Evolutionary conservation across 78 protist species (phyloP).

Genomic region (Paulinella micropora): DNA sequence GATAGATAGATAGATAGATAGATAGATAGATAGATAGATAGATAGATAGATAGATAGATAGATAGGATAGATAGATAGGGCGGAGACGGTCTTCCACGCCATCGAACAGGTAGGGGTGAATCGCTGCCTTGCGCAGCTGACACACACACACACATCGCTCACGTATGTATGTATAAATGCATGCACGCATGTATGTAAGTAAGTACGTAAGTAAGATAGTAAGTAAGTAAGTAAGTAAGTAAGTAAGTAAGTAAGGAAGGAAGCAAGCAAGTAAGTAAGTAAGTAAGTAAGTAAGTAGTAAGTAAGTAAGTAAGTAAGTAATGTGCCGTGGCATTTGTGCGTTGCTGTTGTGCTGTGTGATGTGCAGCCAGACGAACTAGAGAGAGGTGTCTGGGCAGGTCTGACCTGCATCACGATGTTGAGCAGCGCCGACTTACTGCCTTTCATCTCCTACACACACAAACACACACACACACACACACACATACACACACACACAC

Average conservation of each 20-base stretch:
- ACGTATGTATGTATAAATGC: not conserved
- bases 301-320: too few species aligned
- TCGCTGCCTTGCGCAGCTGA: constrained; percentile 77
- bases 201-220: not conserved
- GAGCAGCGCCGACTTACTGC: constrained; percentile 49
- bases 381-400: too few species aligned
- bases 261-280: too few species aligned
- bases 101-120: constrained; percentile 74
- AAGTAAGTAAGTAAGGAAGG: too few species aligned
- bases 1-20: not conserved
- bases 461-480: too few species aligned
- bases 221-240: too few species aligned
- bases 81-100: constrained; percentile 33
- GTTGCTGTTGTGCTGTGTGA: too few species aligned
- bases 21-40: not conserved
- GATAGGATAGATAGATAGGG: not conserved
- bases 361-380: too few species aligned
- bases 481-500: too few species aligned
- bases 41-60: not conserved
- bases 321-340: too few species aligned
- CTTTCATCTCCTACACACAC: too few species aligned
- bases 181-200: not conserved
- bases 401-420: constrained; percentile 82
- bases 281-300: too few species aligned
- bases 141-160: not conserved